Evolutionary conservation across 495 filamentous ascomycete species (phyloP).

Genomic region (Pyrenula massariospora): DNA sequence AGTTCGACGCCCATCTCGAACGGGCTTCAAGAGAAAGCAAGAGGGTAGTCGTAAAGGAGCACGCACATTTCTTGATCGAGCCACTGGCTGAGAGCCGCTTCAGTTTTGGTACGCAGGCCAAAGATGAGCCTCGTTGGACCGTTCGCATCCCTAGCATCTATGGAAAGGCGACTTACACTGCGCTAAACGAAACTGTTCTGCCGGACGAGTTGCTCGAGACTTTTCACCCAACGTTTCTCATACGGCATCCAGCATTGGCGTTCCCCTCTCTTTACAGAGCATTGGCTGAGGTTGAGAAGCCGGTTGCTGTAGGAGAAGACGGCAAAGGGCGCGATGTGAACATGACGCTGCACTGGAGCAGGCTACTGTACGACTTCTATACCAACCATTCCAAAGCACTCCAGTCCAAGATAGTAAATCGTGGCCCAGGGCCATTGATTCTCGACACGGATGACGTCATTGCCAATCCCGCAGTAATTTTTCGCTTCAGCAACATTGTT

Average conservation of each 20-base stretch:
- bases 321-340: not conserved
- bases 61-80: not conserved
- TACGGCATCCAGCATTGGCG: constrained; percentile 20
- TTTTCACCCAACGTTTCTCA: constrained; percentile 21
- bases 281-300: constrained; percentile 5
- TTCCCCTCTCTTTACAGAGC: constrained; percentile 18
- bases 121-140: not conserved
- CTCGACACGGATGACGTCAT: constrained; percentile 26
- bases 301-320: not conserved
- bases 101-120: not conserved
- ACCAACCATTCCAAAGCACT: not conserved
- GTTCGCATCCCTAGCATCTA: too few species aligned
- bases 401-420: too few species aligned
- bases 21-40: not conserved
- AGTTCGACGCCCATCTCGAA: not conserved
- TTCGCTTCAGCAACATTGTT: constrained; percentile 12
- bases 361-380: constrained; percentile 18
- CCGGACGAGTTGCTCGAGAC: constrained; percentile 16
- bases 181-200: constrained; percentile 15
- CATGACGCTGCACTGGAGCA: constrained; percentile 9
- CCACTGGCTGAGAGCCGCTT: not conserved
- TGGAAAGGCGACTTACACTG: not conserved
- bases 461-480: constrained; percentile 10
- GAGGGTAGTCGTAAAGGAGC: not conserved
- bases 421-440: constrained; percentile 12